Base-by-base conservation (phyloP, 2,329 filamentous ascomycete species). In the Delphinella strobiligena region DNA sequence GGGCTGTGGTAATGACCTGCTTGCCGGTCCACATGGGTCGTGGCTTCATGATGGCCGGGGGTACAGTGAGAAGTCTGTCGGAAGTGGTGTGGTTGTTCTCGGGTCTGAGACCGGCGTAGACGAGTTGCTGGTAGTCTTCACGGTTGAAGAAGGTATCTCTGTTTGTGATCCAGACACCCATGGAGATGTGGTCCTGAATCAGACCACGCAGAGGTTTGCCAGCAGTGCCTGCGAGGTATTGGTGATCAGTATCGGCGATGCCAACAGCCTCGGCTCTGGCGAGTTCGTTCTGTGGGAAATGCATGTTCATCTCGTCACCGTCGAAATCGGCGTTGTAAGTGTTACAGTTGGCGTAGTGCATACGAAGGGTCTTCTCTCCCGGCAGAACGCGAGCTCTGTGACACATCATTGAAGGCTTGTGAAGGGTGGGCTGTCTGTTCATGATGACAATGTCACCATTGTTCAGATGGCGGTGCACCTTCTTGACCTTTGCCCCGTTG, bases 231-330 rank as follows among this genome's bases (percentile, higher is more conserved):
- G 88, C 93, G 27, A 98, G 74, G 57, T 98, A 98, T 54, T 98
- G 91, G 55, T 95, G 88, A 58, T 98, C 89, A 2, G 91, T 95
- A 58, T 96, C 89, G 29, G 91, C 91, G 52, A 98, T 80, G 50
- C 87, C 84, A 49, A 93, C 73, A 2, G 91, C 91, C 64, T 98
- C 91, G 2, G 89, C 84, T 50, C 91, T 75, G 12, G 91, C 91
- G 48, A 96, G 71, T 58, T 96, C 93, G 51, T 94, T 96, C 53
- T 98, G 91, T 1, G 91, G 91, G 55, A 98, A 96, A 63, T 98
- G 91, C 88, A 98, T 93, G 61, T 98, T 98, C 91, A 98, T 98
- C 62, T 98, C 91, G 58, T 98, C 91, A 60, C 91, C 91, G 55
- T 98, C 93, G 56, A 98, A 98, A 71, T 98, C 91, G 22, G 91